A percentile compares a stretch with the other conserved stretches of the same genome.
Evolutionary conservation across 73 alveolate species (phyloP).

Genomic region (Diophrys appendiculata): DNA sequence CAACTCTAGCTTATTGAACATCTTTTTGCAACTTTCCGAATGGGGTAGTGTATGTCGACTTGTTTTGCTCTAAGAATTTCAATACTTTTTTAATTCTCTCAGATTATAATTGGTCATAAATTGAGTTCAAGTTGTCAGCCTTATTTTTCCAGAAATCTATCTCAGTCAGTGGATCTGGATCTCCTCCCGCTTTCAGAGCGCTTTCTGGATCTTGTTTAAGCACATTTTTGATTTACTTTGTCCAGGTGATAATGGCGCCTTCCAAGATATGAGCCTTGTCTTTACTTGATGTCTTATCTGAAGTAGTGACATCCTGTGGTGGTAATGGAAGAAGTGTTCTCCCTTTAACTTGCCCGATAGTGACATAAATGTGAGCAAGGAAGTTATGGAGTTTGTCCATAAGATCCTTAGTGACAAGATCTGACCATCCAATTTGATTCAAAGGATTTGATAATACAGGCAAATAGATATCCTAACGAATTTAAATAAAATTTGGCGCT

Average conservation of each 20-base stretch:
- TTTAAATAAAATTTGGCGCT: constrained; percentile 12
- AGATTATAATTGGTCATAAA: constrained; percentile 90
- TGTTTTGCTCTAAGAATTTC: constrained; percentile 98
- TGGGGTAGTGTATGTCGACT: constrained; percentile 98
- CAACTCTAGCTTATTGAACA: constrained; percentile 98
- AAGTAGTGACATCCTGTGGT: constrained; percentile 91
- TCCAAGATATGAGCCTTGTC: constrained; percentile 99
- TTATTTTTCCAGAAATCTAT: constrained; percentile 99
- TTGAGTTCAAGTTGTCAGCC: constrained; percentile 92
- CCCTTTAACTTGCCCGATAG: constrained; percentile 99
- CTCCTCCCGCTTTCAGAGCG: constrained; percentile 94
- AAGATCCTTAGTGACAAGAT: constrained; percentile 98
- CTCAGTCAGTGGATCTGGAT: constrained; percentile 99
- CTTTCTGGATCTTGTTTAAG: constrained; percentile 98
- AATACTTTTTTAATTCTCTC: constrained; percentile 92
- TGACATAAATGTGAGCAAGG: constrained; percentile 98
- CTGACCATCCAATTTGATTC: constrained; percentile 99
- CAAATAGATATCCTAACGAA: constrained; percentile 56
- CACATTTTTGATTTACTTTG: constrained; percentile 98
- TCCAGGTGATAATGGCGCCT: constrained; percentile 99
- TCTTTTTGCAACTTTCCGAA: constrained; percentile 98
- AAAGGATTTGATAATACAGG: constrained; percentile 94
- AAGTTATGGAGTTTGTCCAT: constrained; percentile 99
- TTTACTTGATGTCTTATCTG: constrained; percentile 94
- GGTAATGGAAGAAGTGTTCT: constrained; percentile 97